Evolutionary conservation across 768 basidiomycete genomes (phyloP).

Genomic region (Mycena leptocephala): DNA sequence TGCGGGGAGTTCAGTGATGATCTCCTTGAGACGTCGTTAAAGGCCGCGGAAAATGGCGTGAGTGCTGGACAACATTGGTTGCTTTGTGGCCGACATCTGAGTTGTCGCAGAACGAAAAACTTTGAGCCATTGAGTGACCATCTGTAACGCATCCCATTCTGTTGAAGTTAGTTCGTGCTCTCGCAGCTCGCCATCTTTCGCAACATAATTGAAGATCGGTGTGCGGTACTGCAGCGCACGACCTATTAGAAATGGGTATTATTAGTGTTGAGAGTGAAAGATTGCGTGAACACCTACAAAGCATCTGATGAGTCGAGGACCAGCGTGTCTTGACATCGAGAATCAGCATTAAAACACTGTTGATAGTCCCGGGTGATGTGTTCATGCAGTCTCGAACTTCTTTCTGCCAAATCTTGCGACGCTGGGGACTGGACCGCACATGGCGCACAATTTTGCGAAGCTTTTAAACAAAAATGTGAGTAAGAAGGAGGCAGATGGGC

Average conservation of each 20-base stretch:
- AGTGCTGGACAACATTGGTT: not conserved
- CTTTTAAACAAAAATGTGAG: too few relatives aligned
- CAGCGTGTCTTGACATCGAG: slow-evolving; percentile 5
- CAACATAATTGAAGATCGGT: slow-evolving; percentile 6
- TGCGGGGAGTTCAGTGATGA: not conserved
- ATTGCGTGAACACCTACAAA: not conserved
- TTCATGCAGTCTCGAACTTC: not conserved
- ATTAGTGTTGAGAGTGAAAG: not conserved
- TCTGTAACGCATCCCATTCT: not conserved
- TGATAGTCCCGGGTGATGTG: not conserved
- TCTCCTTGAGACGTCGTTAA: not conserved
- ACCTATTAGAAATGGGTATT: not conserved
- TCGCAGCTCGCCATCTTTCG: not conserved
- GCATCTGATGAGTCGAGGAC: slow-evolving; percentile 8
- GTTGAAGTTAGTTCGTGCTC: not conserved
- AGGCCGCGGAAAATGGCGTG: not conserved
- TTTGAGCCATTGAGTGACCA: not conserved
- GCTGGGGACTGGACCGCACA: slow-evolving; percentile 5
- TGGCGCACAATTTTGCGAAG: slow-evolving; percentile 8
- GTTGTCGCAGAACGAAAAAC: too few relatives aligned
- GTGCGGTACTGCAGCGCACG: not conserved
- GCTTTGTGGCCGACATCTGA: too few relatives aligned
- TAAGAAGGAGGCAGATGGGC: too few relatives aligned
- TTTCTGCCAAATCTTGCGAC: slow-evolving; percentile 11
- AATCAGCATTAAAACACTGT: not conserved